Conservation (phyloP, 2,329 filamentous ascomycete genomes). For the Scedosporium dehoogii region DNA sequence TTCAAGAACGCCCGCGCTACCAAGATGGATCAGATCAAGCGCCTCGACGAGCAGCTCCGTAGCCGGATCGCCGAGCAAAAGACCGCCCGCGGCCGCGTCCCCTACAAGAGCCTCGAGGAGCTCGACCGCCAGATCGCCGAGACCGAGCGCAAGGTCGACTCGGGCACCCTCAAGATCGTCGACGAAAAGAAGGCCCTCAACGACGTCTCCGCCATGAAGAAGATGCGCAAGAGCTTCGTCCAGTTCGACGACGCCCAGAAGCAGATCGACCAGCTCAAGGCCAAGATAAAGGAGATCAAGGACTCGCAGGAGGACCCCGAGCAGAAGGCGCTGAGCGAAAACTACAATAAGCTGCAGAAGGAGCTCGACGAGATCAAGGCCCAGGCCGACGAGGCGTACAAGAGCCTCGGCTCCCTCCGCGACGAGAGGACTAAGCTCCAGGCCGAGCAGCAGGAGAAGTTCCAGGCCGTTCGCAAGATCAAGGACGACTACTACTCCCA, state of each 20-base stretch:
- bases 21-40: conserved; percentile 85
- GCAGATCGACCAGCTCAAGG: conserved; percentile 77
- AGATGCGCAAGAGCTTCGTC: conserved; percentile 84
- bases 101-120: conserved; percentile 82
- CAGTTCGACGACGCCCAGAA: conserved; percentile 79
- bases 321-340: conserved; percentile 75
- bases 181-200: conserved; percentile 91
- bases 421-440: conserved; percentile 81
- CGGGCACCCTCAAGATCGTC: conserved; percentile 86
- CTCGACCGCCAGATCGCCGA: conserved; percentile 72
- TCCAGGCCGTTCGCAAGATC: conserved; percentile 67
- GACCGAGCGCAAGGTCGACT: conserved; percentile 78
- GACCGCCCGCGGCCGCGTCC: conserved; percentile 65
- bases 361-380: conserved; percentile 87
- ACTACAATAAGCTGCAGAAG: conserved; percentile 74
- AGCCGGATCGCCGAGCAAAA: conserved; percentile 81
- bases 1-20: conserved; percentile 73
- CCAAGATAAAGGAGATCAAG: conserved; percentile 79
- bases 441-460: conserved; percentile 80
- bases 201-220: conserved; percentile 74
- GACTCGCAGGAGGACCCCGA: conserved; percentile 88
- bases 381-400: conserved; percentile 84
- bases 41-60: conserved; percentile 81
- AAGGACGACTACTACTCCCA: conserved; percentile 82
- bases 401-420: conserved; percentile 72